phyloP scores from a whole-genome alignment of 73 alveolate genomes.

The Diophrys sp. region DNA sequence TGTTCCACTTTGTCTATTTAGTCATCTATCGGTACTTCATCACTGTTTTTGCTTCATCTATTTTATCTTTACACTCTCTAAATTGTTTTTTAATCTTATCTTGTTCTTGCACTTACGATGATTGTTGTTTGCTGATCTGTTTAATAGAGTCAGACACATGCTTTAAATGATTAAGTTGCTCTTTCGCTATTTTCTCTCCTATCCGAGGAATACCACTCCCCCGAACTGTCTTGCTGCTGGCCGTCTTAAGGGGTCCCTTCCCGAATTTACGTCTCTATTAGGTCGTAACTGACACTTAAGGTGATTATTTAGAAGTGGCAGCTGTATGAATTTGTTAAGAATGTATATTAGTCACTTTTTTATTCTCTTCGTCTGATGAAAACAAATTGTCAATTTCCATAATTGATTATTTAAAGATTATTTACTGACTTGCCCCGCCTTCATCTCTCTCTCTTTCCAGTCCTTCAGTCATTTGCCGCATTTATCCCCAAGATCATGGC shows the following conservation, averaged over 20 bases:
- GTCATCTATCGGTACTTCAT: conserved; percentile 23
- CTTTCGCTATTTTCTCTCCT: background rate
- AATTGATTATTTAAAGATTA: background rate
- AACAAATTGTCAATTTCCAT: background rate
- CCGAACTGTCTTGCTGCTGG: background rate
- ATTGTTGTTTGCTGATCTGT: conserved; percentile 2
- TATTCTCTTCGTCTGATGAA: background rate
- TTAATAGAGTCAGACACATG: conserved; percentile 6
- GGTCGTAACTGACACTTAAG: background rate
- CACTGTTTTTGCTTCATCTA: conserved; percentile 26
- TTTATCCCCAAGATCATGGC: too few species aligned
- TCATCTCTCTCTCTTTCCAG: too few species aligned
- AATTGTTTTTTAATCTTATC: conserved; percentile 9
- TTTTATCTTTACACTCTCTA: conserved; percentile 16
- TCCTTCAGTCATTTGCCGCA: too few species aligned
- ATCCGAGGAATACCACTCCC: background rate
- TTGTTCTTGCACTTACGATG: background rate
- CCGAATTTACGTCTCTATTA: background rate
- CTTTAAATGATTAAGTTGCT: conserved; percentile 7
- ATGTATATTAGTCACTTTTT: too few species aligned
- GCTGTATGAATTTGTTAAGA: background rate
- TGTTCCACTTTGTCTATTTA: conserved; percentile 37
- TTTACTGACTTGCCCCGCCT: too few species aligned
- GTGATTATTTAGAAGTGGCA: background rate
- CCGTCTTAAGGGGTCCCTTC: background rate